A percentile compares a stretch with the other conserved stretches of the same genome.
Evolutionary conservation across 2,329 filamentous ascomycete genomes (phyloP).

Genomic region (Microcyclospora pomicola): DNA sequence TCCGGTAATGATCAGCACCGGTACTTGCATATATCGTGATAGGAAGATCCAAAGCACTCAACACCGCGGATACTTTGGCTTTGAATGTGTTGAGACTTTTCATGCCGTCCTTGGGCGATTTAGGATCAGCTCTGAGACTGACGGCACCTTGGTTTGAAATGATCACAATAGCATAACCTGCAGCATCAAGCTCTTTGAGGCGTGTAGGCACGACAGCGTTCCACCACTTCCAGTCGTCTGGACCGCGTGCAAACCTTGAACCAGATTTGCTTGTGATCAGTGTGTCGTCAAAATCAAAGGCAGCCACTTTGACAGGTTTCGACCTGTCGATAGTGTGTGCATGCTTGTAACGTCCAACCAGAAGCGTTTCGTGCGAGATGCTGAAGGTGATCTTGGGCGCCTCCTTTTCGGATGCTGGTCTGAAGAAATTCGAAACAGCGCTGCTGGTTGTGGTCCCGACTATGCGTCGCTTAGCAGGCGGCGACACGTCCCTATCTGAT

Average conservation of each 20-base stretch:
- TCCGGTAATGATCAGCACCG: slow-evolving; percentile 65
- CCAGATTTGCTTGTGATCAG: slow-evolving; percentile 69
- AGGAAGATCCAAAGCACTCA: slow-evolving; percentile 61
- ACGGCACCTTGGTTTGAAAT: slow-evolving; percentile 84
- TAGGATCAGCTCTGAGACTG: slow-evolving; percentile 53
- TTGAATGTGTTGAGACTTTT: slow-evolving; percentile 71
- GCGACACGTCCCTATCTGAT: slow-evolving; percentile 37
- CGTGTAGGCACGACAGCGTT: slow-evolving; percentile 52
- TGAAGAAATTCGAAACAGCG: slow-evolving; percentile 76
- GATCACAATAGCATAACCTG: slow-evolving; percentile 65
- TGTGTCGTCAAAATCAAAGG: slow-evolving; percentile 75
- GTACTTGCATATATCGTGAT: slow-evolving; percentile 78
- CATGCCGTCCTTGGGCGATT: slow-evolving; percentile 51
- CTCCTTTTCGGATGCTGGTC: slow-evolving; percentile 68
- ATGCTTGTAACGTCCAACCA: slow-evolving; percentile 55
- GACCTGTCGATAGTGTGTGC: slow-evolving; percentile 10
- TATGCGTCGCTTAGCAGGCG: slow-evolving; percentile 43
- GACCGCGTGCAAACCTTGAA: slow-evolving; percentile 57
- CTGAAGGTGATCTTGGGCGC: slow-evolving; percentile 62
- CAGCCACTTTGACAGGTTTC: slow-evolving; percentile 49
- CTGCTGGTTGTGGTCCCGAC: slow-evolving; percentile 43
- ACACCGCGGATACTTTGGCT: slow-evolving; percentile 55
- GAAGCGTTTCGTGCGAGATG: slow-evolving; percentile 51
- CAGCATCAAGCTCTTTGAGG: slow-evolving; percentile 53
- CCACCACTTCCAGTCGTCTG: slow-evolving; percentile 93